Evolutionary conservation across 129 eudicot species (phyloP).

Genomic region (Arctium minus): DNA sequence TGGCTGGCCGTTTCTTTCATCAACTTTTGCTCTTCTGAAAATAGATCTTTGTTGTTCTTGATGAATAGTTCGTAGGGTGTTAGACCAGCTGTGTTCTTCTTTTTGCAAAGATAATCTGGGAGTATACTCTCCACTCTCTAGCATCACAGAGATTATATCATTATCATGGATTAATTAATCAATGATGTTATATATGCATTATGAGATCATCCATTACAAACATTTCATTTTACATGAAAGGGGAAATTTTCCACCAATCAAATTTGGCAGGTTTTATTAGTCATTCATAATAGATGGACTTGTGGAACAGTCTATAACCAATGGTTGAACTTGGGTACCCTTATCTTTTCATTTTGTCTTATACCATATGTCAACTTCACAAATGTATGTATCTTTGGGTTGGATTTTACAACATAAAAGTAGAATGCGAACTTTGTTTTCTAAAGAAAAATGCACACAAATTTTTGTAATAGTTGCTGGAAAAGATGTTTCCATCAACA

Average conservation of each 20-base stretch:
- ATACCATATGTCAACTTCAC: neutral
- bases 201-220: neutral
- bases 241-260: neutral
- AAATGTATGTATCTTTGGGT: neutral
- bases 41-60: neutral
- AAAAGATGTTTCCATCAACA: neutral
- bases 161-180: neutral
- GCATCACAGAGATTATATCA: neutral
- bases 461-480: neutral
- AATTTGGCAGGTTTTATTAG: no score
- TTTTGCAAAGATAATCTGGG: neutral
- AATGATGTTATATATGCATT: no score
- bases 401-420: neutral
- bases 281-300: no score
- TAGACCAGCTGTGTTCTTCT: neutral
- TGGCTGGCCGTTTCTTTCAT: neutral
- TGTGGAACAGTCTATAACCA: no score
- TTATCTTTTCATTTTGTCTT: neutral
- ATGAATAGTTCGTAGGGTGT: conserved; percentile 4
- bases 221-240: neutral
- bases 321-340: no score
- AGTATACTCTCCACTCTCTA: neutral
- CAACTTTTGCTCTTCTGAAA: neutral
- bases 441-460: neutral
- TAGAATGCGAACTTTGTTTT: neutral